These are phyloP conservation scores for Xylaria sp. DNA, from an alignment of 2,329 filamentous ascomycete genomes.

Conservation along the genomic window DNA sequence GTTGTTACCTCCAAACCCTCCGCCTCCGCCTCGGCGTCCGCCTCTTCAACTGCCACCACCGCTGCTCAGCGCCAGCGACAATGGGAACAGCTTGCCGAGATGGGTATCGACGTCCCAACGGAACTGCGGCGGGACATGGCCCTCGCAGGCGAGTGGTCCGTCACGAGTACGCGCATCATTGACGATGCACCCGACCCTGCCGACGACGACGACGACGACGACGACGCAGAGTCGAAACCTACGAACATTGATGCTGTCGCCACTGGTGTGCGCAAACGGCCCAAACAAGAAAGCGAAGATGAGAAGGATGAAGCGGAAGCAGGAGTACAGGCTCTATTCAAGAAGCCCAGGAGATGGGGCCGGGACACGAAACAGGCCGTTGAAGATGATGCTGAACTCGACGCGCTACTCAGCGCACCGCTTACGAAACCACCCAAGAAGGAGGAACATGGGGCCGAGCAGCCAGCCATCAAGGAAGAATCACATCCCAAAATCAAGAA, in stretches of 20 bases:
- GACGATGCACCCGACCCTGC: slow-evolving; percentile 55
- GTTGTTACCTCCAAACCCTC: slow-evolving; percentile 65
- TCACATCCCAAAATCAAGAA: slow-evolving; percentile 54
- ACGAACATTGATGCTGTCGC: slow-evolving; percentile 60
- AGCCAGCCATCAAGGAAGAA: slow-evolving; percentile 37
- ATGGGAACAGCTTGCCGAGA: slow-evolving; percentile 84
- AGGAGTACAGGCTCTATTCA: slow-evolving; percentile 68
- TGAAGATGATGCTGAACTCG: slow-evolving; percentile 67
- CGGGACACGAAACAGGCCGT: slow-evolving; percentile 62
- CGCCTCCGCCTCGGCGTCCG: slow-evolving; percentile 47
- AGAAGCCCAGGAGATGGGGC: slow-evolving; percentile 67
- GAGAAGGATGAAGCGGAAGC: slow-evolving; percentile 65
- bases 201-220: slow-evolving; percentile 57
- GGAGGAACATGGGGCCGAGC: slow-evolving; percentile 37
- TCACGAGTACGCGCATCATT: slow-evolving; percentile 71
- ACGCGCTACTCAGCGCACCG: slow-evolving; percentile 65
- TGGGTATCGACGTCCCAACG: slow-evolving; percentile 87
- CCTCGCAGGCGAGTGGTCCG: slow-evolving; percentile 88
- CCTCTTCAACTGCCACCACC: slow-evolving; percentile 54
- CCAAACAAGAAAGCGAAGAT: slow-evolving; percentile 53
- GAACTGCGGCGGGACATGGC: slow-evolving; percentile 84
- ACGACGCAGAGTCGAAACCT: slow-evolving; percentile 51
- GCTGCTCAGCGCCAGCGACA: slow-evolving; percentile 81
- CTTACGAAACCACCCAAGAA: slow-evolving; percentile 48
- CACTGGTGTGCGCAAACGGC: slow-evolving; percentile 70